Conservation (phyloP, 2,329 filamentous ascomycete species). For the Monilinia vaccinii-corymbosi region DNA sequence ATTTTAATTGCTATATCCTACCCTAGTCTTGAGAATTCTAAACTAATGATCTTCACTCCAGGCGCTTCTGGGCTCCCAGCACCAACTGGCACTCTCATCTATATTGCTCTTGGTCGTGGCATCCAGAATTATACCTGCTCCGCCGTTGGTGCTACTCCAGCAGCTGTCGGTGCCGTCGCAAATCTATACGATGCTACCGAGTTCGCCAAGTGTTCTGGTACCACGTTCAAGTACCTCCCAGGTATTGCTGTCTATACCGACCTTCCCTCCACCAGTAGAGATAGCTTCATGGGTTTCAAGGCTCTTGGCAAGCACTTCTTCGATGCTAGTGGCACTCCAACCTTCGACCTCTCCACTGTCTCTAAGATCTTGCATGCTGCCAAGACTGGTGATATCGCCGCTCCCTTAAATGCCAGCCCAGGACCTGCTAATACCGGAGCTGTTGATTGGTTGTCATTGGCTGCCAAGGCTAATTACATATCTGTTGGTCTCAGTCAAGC, state of each 20-base stretch:
- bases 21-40: neutral
- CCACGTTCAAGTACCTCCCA: conserved; percentile 17
- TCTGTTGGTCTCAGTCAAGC: conserved; percentile 19
- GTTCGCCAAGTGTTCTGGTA: conserved; percentile 15
- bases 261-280: conserved; percentile 8
- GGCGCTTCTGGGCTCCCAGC: conserved; percentile 20
- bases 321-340: conserved; percentile 20
- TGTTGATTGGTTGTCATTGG: conserved; percentile 26
- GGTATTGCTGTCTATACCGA: conserved; percentile 16
- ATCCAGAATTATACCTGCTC: conserved; percentile 30
- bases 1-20: neutral
- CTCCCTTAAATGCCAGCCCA: conserved; percentile 18
- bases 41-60: conserved; percentile 9
- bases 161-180: conserved; percentile 25
- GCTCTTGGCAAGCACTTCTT: conserved; percentile 27
- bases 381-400: conserved; percentile 19
- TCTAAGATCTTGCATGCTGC: conserved; percentile 18
- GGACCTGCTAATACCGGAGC: conserved; percentile 24
- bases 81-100: conserved; percentile 22
- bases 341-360: conserved; percentile 22
- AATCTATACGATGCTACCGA: conserved; percentile 27
- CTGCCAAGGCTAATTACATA: conserved; percentile 17
- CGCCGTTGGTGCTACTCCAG: conserved; percentile 13
- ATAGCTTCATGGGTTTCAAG: conserved; percentile 6
- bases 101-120: conserved; percentile 27